phyloP scores from a whole-genome alignment of 2,329 filamentous ascomycete species.

The Onygenales sp. region DNA sequence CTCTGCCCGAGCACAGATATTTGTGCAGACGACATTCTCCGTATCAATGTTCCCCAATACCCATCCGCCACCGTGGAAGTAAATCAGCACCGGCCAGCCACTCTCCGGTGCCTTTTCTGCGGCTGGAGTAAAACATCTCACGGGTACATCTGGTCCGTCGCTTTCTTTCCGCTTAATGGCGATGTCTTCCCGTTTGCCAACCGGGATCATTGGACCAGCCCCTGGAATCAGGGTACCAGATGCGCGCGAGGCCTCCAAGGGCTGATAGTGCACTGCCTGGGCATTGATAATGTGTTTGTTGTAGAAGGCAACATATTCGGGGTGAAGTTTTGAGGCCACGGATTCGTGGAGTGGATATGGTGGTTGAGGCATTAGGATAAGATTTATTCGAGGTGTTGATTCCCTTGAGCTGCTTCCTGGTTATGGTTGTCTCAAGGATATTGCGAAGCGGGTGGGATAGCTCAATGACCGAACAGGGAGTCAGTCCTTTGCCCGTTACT shows the following conservation, averaged over 20 bases:
- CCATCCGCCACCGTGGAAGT: slow-evolving; percentile 52
- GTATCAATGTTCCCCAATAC: slow-evolving; percentile 49
- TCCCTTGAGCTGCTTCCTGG: no score
- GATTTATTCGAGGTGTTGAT: neutral
- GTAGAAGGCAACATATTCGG: slow-evolving; percentile 46
- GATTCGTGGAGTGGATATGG: slow-evolving; percentile 43
- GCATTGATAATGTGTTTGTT: slow-evolving; percentile 42
- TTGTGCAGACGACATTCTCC: slow-evolving; percentile 49
- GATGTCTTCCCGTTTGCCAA: slow-evolving; percentile 40
- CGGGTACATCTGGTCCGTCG: slow-evolving; percentile 38
- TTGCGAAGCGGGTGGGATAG: neutral
- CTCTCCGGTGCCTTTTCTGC: slow-evolving; percentile 29
- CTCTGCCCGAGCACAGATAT: slow-evolving; percentile 41
- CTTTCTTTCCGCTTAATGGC: slow-evolving; percentile 35
- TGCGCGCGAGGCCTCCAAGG: slow-evolving; percentile 42
- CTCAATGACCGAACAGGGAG: no score
- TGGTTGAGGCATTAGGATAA: slow-evolving; percentile 15
- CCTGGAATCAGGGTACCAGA: slow-evolving; percentile 46
- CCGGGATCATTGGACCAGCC: slow-evolving; percentile 39
- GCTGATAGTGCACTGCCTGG: slow-evolving; percentile 47
- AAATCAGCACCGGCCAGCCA: slow-evolving; percentile 49
- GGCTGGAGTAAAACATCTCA: slow-evolving; percentile 44
- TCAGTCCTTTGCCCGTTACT: no score
- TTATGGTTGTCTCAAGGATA: neutral
- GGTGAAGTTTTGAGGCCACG: slow-evolving; percentile 36